These are phyloP conservation scores for Penicillium goetzii DNA, from an alignment of 495 filamentous ascomycete genomes.

Conservation along the genomic window DNA sequence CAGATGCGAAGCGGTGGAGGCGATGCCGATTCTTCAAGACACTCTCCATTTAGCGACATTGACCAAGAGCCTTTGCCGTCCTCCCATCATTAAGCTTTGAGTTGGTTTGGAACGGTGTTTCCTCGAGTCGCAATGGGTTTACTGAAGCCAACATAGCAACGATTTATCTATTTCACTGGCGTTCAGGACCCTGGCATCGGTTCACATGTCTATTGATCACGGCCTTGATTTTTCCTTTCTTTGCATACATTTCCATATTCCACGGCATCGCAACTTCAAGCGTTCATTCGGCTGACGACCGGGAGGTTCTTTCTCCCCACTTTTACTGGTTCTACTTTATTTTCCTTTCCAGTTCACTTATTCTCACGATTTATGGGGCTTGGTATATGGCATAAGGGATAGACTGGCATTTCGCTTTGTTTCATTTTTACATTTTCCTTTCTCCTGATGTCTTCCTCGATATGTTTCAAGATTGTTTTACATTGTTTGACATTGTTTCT, in stretches of 20 bases:
- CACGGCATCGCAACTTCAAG: constrained; percentile 31
- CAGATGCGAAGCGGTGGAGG: constrained; percentile 50
- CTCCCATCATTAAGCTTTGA: constrained; percentile 32
- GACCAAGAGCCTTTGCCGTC: constrained; percentile 43
- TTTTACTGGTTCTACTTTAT: not conserved
- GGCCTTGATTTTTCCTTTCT: constrained; percentile 20
- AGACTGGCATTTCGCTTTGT: constrained; percentile 32
- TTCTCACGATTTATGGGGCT: constrained; percentile 36
- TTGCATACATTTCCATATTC: constrained; percentile 16
- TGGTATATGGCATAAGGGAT: constrained; percentile 29
- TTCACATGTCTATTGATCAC: constrained; percentile 17
- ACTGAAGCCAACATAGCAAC: not conserved
- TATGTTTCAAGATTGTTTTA: constrained; percentile 31
- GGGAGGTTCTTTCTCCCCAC: constrained; percentile 13
- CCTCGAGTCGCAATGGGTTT: not conserved
- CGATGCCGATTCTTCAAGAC: constrained; percentile 39
- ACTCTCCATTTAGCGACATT: constrained; percentile 51
- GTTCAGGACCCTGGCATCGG: constrained; percentile 6
- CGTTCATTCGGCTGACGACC: constrained; percentile 32
- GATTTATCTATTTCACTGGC: not conserved
- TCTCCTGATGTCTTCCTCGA: constrained; percentile 17
- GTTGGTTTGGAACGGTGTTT: not conserved
- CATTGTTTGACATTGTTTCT: constrained; percentile 10
- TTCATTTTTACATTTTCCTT: constrained; percentile 20
- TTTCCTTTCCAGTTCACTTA: constrained; percentile 15